Evolutionary conservation across 2,329 filamentous ascomycete species (phyloP).

Genomic region (Catunica adiposa): DNA sequence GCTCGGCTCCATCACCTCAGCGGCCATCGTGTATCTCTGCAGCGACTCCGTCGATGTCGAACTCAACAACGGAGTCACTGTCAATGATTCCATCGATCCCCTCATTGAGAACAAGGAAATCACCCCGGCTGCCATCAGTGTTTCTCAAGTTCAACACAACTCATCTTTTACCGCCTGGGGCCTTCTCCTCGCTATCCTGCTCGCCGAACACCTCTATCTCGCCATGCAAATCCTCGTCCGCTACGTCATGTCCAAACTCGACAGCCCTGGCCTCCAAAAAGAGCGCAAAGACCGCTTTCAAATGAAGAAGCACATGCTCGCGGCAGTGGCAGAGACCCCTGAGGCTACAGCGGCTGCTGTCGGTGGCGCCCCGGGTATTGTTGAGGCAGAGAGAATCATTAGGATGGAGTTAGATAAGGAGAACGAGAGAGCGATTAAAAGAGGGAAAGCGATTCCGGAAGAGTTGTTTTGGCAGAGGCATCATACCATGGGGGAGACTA

Average conservation of each 20-base stretch:
- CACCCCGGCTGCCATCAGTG: constrained; percentile 3
- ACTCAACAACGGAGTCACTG: not conserved
- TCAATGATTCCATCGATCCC: not conserved
- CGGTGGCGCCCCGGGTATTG: constrained; percentile 30
- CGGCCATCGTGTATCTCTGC: constrained; percentile 83
- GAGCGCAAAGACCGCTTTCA: constrained; percentile 67
- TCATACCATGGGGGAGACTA: constrained; percentile 38
- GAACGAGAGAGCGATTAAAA: constrained; percentile 31
- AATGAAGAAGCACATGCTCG: constrained; percentile 60
- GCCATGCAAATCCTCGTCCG: constrained; percentile 55
- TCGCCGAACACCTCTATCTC: constrained; percentile 85
- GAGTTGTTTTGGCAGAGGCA: constrained; percentile 47
- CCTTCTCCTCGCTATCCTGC: constrained; percentile 63
- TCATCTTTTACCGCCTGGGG: constrained; percentile 52
- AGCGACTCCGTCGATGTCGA: constrained; percentile 29
- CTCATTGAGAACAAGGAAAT: not conserved
- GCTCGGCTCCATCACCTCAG: constrained; percentile 76
- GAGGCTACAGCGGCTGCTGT: constrained; percentile 37
- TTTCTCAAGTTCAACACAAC: constrained; percentile 6
- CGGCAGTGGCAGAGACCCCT: constrained; percentile 45
- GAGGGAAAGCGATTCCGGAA: constrained; percentile 23
- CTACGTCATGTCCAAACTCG: constrained; percentile 59
- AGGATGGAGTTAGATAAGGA: constrained; percentile 48
- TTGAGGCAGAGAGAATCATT: constrained; percentile 46
- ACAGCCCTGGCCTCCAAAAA: constrained; percentile 72